A percentile compares a stretch with the other conserved stretches of the same genome.
phyloP scores from a whole-genome alignment of 495 filamentous ascomycete species.

The Podospora fimiseda region DNA sequence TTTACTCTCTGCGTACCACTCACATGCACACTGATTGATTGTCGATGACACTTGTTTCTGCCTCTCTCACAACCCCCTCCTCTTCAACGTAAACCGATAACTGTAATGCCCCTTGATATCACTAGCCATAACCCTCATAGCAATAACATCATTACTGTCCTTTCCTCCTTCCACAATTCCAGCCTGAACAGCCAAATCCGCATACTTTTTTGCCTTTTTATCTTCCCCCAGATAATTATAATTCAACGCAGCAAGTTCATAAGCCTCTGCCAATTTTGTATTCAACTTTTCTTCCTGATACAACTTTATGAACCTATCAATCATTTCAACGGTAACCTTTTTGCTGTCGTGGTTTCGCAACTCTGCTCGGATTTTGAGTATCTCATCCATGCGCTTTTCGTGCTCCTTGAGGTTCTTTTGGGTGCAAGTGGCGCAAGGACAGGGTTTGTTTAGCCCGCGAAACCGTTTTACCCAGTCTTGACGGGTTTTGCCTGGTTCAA shows the following conservation, averaged over 20 bases:
- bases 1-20: too few relatives aligned
- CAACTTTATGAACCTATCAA: conserved; percentile 25
- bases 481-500: conserved; percentile 17
- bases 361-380: conserved; percentile 20
- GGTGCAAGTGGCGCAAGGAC: conserved; percentile 20
- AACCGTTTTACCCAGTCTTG: conserved; percentile 18
- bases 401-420: conserved; percentile 10
- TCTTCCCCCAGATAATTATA: conserved; percentile 30
- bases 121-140: conserved; percentile 18
- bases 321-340: conserved; percentile 20
- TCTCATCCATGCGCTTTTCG: conserved; percentile 21
- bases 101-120: conserved; percentile 21
- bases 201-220: conserved; percentile 22
- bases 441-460: conserved; percentile 10
- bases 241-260: conserved; percentile 34
- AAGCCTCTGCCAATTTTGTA: conserved; percentile 23
- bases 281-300: conserved; percentile 26
- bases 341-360: conserved; percentile 26
- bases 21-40: too few relatives aligned
- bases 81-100: conserved; percentile 12
- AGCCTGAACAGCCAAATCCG: conserved; percentile 23
- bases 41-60: too few relatives aligned
- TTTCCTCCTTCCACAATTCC: conserved; percentile 23
- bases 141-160: conserved; percentile 19
- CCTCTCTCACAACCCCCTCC: conserved; percentile 6